phyloP scores from a whole-genome alignment of 768 basidiomycete genomes.

The Lepiota brunneoincarnata region DNA sequence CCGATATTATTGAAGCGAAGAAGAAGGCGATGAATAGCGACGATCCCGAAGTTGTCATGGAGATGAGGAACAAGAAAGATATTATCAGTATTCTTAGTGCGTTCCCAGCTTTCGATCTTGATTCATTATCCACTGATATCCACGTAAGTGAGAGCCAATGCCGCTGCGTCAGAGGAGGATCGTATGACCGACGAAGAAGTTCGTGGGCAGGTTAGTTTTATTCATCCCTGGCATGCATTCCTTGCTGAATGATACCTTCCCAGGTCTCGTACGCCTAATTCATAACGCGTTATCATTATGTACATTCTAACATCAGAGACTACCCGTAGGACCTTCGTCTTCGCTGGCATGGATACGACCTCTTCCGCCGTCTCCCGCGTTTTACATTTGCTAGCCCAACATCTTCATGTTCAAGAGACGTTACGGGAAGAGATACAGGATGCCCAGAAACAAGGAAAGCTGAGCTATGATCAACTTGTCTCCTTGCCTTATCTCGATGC shows the following conservation, averaged over 20 bases:
- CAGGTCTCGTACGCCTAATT: neutral
- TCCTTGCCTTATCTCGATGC: conserved; percentile 35
- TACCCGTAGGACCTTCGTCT: conserved; percentile 18
- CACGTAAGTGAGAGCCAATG: conserved; percentile 31
- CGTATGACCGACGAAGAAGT: conserved; percentile 32
- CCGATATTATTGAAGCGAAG: conserved; percentile 35
- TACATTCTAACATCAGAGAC: no score
- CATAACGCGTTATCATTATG: no score
- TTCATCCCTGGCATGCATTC: neutral
- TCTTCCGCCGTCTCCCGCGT: conserved; percentile 19
- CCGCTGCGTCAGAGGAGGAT: conserved; percentile 27
- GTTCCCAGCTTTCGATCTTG: conserved; percentile 10
- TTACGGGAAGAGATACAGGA: conserved; percentile 20
- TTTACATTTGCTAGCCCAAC: conserved; percentile 16
- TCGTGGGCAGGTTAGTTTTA: conserved; percentile 27
- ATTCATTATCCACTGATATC: neutral
- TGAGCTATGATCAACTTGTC: conserved; percentile 36
- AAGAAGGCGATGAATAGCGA: conserved; percentile 30
- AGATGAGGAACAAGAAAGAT: conserved; percentile 41
- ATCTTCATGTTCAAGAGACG: conserved; percentile 20
- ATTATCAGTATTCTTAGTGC: conserved; percentile 45
- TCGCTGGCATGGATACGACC: conserved; percentile 25
- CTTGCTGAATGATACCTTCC: neutral
- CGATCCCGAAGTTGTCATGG: conserved; percentile 27
- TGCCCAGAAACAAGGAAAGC: conserved; percentile 24